Evolutionary conservation across 192 early-diverging fungal species (phyloP).

Genomic region (Geosiphon pyriformis): DNA sequence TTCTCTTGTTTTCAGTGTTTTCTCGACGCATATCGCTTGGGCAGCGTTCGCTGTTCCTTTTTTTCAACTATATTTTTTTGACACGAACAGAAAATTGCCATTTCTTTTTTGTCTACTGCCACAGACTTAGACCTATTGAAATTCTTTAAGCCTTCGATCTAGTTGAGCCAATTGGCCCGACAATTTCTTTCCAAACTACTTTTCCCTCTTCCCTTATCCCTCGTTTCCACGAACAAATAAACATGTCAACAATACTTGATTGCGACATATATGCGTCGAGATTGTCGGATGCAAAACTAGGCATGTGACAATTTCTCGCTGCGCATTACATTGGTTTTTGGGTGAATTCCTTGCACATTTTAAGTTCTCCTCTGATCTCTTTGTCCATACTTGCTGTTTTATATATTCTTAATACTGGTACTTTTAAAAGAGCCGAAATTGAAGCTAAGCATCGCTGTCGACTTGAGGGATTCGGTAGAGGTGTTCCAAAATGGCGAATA

Average conservation of each 20-base stretch:
- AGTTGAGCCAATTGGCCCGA: not conserved
- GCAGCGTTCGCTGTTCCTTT: too few relatives aligned
- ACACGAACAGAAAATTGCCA: too few relatives aligned
- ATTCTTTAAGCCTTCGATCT: not conserved
- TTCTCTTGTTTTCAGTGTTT: not conserved
- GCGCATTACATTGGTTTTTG: not conserved
- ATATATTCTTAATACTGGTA: not conserved
- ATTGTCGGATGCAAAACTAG: constrained; percentile 35
- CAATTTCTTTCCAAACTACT: not conserved
- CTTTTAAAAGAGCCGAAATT: constrained; percentile 50
- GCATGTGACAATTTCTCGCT: not conserved
- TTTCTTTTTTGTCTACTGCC: not conserved
- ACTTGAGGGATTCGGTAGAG: constrained; percentile 89
- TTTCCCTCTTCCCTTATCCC: not conserved
- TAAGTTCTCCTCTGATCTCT: not conserved
- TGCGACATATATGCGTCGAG: constrained; percentile 51
- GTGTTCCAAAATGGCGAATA: constrained; percentile 83
- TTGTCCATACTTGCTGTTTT: not conserved
- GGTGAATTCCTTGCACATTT: not conserved
- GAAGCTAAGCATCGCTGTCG: constrained; percentile 76
- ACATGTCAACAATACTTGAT: constrained; percentile 39
- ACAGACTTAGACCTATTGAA: not conserved
- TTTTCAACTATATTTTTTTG: too few relatives aligned
- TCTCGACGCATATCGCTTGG: not conserved
- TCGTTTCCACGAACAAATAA: not conserved